Conservation (phyloP, 129 eudicot species). For the sunflower (Helianthus annuus) region DNA sequence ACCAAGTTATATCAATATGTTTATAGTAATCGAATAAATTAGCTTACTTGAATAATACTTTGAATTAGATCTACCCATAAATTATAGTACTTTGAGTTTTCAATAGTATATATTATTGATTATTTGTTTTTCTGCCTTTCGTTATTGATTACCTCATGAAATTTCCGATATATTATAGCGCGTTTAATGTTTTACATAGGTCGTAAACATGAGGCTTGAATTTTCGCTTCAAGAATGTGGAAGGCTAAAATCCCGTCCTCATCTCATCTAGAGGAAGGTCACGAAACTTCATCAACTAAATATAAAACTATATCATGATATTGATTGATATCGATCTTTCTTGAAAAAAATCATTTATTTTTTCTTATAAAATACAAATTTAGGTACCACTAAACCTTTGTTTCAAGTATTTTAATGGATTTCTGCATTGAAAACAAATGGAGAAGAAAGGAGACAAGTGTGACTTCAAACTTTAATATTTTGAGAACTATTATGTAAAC, state of each 20-base stretch:
- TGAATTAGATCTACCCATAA: no score
- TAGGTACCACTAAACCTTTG: not conserved
- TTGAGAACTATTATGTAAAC: not conserved
- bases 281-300: not conserved
- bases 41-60: no score
- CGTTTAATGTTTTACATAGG: no score
- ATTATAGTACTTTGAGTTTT: no score
- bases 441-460: not conserved
- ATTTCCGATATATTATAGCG: no score
- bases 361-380: not conserved
- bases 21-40: no score
- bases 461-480: not conserved
- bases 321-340: not conserved
- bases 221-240: not conserved
- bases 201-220: no score
- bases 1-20: no score
- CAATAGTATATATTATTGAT: no score
- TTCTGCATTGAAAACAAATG: not conserved
- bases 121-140: no score
- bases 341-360: not conserved
- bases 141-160: no score
- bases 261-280: not conserved
- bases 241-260: not conserved
- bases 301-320: not conserved
- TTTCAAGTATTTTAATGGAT: constrained; percentile 4